A percentile compares a stretch with the other conserved stretches of the same genome.
Evolutionary conservation across 805 yeast genomes (phyloP).

Genomic region (Saturnispora mendoncae): DNA sequence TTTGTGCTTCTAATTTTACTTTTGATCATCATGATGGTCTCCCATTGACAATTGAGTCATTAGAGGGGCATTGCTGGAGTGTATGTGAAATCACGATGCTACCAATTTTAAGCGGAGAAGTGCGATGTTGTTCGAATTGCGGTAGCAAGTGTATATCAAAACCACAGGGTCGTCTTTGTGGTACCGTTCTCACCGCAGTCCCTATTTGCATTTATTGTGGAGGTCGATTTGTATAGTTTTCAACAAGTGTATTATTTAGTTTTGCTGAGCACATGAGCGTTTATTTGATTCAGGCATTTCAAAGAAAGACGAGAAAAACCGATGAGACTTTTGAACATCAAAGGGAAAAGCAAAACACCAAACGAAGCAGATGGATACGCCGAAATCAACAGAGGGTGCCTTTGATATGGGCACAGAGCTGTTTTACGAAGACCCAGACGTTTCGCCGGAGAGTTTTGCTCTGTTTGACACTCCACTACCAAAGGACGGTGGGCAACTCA

Average conservation of each 20-base stretch:
- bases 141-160: slow-evolving; percentile 6
- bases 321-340: not conserved
- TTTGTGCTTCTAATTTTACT: slow-evolving; percentile 2
- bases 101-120: slow-evolving; percentile 12
- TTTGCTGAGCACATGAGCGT: slow-evolving; percentile 4
- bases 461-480: not conserved
- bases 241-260: not conserved
- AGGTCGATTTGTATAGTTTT: slow-evolving; percentile 11
- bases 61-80: slow-evolving; percentile 16
- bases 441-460: slow-evolving; percentile 2
- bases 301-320: not conserved
- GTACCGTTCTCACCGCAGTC: slow-evolving; percentile 6
- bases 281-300: not conserved
- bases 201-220: slow-evolving; percentile 15
- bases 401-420: not conserved
- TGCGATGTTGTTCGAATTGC: slow-evolving; percentile 12
- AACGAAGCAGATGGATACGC: slow-evolving; percentile 2
- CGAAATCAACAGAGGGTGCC: slow-evolving; percentile 1
- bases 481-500: too few species aligned
- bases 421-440: not conserved
- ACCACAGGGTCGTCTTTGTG: slow-evolving; percentile 5
- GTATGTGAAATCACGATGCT: slow-evolving; percentile 14
- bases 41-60: slow-evolving; percentile 1
- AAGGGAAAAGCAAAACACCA: not conserved
- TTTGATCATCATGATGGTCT: slow-evolving; percentile 1